Evolutionary conservation across 495 filamentous ascomycete genomes (phyloP), one percentile per base, ranked within the genome.

Genomic region (Penicillium macrosclerotiorum): DNA sequence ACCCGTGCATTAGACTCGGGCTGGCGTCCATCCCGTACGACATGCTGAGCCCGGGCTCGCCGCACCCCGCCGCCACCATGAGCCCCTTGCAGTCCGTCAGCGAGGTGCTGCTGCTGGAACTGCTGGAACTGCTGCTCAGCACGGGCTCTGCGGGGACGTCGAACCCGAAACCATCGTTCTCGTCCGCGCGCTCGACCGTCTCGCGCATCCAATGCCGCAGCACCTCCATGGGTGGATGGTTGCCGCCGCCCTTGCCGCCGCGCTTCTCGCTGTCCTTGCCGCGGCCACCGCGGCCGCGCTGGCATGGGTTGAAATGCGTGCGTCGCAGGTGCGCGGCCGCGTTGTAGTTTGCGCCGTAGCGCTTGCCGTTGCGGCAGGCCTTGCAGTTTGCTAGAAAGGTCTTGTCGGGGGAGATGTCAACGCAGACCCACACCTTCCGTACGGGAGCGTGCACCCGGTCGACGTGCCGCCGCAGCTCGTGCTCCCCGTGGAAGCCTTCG

Each of bases 301-400:
- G 76, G 34, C 76, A 75, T 0, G 80, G 81, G 45, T 82, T 78
- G 74, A 96, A 98, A 61, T 98, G 93, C 12, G 88, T 88, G 14
- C 93, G 82, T 14, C 91, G 81, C 11, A 98, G 76, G 62, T 96
- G 93, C 0, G 91, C 92, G 2, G 91, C 89, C 1, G 92, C 92
- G 53, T 98, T 98, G 61, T 98, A 96, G 65, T 98, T 95, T 17
- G 86, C 88, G 3, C 85, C 86, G 56, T 98, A 98, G 43, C 73
- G 76, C 70, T 96, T 96, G 37, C 75, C 68, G 23, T 77, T 78
- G 8, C 76, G 77, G 50, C 93, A 98, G 29, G 86, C 81, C 63
- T 96, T 95, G 77, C 93, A 98, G 49, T 85, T 87, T n/a, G 76
- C 70, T 5, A 97, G 77, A 49, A 89, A 84, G 4, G 64, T 76